A percentile compares a stretch with the other conserved stretches of the same genome.
Conservation (phyloP, 768 basidiomycete genomes). For the Rhodotorula paludigena region DNA sequence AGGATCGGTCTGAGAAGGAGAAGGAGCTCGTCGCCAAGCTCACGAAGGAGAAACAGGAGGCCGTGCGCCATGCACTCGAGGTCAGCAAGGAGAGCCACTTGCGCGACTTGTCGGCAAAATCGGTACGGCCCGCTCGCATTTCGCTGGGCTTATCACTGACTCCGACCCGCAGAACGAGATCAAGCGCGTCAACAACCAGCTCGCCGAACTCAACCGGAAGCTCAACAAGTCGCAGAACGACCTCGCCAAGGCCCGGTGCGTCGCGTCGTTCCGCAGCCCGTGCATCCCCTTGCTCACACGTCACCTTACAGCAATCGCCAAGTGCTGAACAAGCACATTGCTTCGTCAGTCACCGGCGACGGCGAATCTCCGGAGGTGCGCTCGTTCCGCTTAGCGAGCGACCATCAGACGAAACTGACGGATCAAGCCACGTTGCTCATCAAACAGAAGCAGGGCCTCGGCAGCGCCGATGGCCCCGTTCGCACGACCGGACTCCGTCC, state of each 20-base stretch:
- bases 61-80: not conserved
- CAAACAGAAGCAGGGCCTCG: too few species aligned
- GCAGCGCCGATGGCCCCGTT: too few species aligned
- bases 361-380: not conserved
- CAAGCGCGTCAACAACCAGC: conserved; percentile 8
- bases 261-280: not conserved
- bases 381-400: too few species aligned
- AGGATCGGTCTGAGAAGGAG: not conserved
- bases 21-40: not conserved
- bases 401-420: too few species aligned
- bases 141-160: too few species aligned
- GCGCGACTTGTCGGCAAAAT: not conserved
- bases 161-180: conserved; percentile 15
- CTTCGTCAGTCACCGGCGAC: not conserved
- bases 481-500: too few species aligned
- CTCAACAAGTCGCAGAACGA: conserved; percentile 5
- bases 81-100: not conserved
- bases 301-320: not conserved
- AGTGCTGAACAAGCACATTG: conserved; percentile 3
- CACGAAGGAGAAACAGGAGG: not conserved
- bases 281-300: not conserved
- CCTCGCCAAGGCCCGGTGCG: conserved; percentile 16
- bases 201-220: conserved; percentile 5
- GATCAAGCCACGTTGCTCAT: too few species aligned
- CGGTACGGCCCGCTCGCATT: not conserved